A percentile compares a stretch with the other conserved stretches of the same genome.
Evolutionary conservation across 2,329 filamentous ascomycete genomes (phyloP).

Genomic region (Meredithiella fracta): DNA sequence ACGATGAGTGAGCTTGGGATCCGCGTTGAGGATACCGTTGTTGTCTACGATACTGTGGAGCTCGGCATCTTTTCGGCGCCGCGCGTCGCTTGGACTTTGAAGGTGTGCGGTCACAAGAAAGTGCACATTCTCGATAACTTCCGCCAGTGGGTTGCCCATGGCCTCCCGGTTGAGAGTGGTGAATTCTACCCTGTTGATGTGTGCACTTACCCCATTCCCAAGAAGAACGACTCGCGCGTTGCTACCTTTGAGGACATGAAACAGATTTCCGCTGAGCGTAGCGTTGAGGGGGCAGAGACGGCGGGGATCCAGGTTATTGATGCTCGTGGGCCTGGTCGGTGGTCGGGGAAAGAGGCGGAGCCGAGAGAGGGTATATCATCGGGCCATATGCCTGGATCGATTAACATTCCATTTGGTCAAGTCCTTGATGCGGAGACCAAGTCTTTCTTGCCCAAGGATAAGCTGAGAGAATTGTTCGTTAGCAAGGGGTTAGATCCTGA

Average conservation of each 20-base stretch:
- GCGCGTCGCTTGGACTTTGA: constrained; percentile 83
- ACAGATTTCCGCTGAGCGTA: constrained; percentile 56
- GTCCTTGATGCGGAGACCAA: constrained; percentile 74
- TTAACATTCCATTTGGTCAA: constrained; percentile 63
- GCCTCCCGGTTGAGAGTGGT: constrained; percentile 67
- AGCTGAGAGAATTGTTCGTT: constrained; percentile 61
- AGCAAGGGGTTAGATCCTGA: constrained; percentile 62
- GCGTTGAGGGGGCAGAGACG: constrained; percentile 66
- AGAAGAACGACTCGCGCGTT: constrained; percentile 46
- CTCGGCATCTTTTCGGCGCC: constrained; percentile 89
- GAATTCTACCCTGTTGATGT: constrained; percentile 51
- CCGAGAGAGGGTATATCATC: constrained; percentile 72
- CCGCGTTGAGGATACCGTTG: constrained; percentile 69
- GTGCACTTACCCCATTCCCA: constrained; percentile 46
- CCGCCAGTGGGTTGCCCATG: constrained; percentile 76
- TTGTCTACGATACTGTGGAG: constrained; percentile 87
- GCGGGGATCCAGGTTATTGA: constrained; percentile 81
- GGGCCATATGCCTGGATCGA: constrained; percentile 80
- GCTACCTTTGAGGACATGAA: constrained; percentile 70
- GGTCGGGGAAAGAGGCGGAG: constrained; percentile 68
- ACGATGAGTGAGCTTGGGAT: constrained; percentile 86
- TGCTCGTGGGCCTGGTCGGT: constrained; percentile 64
- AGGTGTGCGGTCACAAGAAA: constrained; percentile 71
- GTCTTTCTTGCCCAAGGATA: constrained; percentile 53
- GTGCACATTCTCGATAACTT: constrained; percentile 96